Base-by-base conservation (phyloP, 1,284 basidiomycete genomes). In the Erythrobasidium hasegawianum region DNA sequence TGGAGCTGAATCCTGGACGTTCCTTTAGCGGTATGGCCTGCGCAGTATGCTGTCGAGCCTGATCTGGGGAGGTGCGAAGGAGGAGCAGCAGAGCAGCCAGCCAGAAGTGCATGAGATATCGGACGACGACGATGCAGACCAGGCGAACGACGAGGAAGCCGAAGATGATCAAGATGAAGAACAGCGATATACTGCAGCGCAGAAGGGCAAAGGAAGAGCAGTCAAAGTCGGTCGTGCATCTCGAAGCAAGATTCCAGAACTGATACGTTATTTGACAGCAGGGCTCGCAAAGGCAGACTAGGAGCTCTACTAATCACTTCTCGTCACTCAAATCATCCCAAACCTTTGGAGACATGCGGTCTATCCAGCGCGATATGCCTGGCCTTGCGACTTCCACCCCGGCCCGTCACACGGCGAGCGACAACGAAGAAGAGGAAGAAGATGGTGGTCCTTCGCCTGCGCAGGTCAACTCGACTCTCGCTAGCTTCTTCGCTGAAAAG, bases 151-250 rank as follows among this genome's bases (percentile, higher is more conserved):
- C 5, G 54, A 56, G n/a, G 26, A 33, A 14, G 18, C 14, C 7
- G 26, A 5, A 26, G 18, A 53, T 22, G 54, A 9, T 22, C 14
- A 56, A n/a, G 54, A 33, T 20, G 24, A 45, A n/a, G n/a, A 33
- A 16, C 39, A 9, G 24, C 62, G 55, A 26, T 53, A 57, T 29
- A 40, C 62, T 24, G 55, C 62, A 2, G 55, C 55, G 22, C 38
- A 65, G 62, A 65, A 65, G 56, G 62, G 62, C 45, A 65, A 65
- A 53, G 62, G 62, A 43, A 38, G 40, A n/a, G 40, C 43, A 18
- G 14, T 4, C 43, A 24, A 14, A n/a, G 22, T 47, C 11, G 33
- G 33, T 33, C 33, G 33, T 11, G 11, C 33, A 33, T 33, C 33
- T 33, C 5, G 33, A 33, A 33, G 33, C 33, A 33, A 33, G 33